Conservation (phyloP, 257 asterid species). For the Striga asiatica region DNA sequence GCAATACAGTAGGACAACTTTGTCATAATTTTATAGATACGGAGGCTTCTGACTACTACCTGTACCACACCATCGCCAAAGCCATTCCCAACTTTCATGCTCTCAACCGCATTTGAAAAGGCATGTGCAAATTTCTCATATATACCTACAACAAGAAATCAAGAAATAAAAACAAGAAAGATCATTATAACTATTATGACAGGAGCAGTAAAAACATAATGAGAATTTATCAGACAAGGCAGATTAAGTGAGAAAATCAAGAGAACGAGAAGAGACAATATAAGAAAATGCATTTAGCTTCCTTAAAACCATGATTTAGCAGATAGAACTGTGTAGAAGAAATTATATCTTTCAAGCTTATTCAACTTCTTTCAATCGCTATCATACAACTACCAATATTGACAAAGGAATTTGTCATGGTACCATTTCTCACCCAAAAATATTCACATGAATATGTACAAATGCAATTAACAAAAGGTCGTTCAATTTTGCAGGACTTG, state of each 20-base stretch:
- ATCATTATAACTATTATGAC: neutral
- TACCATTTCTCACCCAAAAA: constrained; percentile 1
- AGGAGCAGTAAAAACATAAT: constrained; percentile 1
- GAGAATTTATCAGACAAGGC: neutral
- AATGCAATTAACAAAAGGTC: neutral
- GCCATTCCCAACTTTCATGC: too few relatives aligned
- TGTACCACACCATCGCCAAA: too few relatives aligned
- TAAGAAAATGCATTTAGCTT: too few relatives aligned
- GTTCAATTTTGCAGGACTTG: constrained; percentile 11
- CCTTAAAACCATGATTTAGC: too few relatives aligned
- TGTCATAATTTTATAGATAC: neutral
- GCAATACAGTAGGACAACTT: neutral
- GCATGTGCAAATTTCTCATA: constrained; percentile 71
- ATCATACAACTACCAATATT: too few relatives aligned
- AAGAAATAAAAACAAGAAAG: constrained; percentile 14
- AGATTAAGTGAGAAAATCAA: neutral
- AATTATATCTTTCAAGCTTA: too few relatives aligned
- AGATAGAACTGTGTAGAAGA: too few relatives aligned
- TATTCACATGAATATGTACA: too few relatives aligned
- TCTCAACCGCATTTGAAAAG: constrained; percentile 36
- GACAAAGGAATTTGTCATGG: neutral
- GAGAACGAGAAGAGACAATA: too few relatives aligned
- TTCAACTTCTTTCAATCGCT: too few relatives aligned
- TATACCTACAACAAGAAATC: constrained; percentile 46
- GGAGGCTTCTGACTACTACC: constrained; percentile 5